Percentiles rank a stretch among this genome's conserved stretches.
Conservation (phyloP, 2,329 filamentous ascomycete species). For the Aspergillus caelatus region DNA sequence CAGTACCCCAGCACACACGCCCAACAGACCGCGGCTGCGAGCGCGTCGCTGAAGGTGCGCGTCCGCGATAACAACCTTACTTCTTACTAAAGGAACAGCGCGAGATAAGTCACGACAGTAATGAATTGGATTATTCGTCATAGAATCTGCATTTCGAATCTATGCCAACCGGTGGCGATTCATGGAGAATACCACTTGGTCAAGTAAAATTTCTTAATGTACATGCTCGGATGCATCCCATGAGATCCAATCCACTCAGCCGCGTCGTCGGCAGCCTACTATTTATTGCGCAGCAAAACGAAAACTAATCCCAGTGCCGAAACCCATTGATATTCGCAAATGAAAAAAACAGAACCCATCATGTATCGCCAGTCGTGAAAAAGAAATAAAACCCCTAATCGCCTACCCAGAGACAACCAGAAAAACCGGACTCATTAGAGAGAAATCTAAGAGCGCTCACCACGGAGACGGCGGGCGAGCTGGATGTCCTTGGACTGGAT, state of each 20-base stretch:
- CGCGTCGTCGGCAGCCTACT: slow-evolving; percentile 31
- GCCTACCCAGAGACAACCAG: slow-evolving; percentile 41
- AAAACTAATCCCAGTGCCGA: slow-evolving; percentile 41
- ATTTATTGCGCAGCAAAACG: slow-evolving; percentile 33
- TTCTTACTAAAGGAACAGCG: not conserved
- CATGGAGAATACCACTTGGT: slow-evolving; percentile 31
- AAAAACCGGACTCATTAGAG: slow-evolving; percentile 32
- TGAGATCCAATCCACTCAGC: slow-evolving; percentile 34
- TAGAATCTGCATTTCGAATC: slow-evolving; percentile 37
- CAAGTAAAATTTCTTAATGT: slow-evolving; percentile 35
- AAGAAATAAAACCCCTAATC: slow-evolving; percentile 43
- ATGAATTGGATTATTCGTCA: slow-evolving; percentile 26
- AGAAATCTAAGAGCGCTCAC: slow-evolving; percentile 75
- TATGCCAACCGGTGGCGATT: slow-evolving; percentile 38
- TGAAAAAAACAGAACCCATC: slow-evolving; percentile 39
- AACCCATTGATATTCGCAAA: slow-evolving; percentile 44
- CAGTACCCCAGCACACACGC: not conserved
- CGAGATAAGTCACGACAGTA: not conserved
- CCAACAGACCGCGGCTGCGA: not conserved
- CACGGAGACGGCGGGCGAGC: slow-evolving; percentile 90
- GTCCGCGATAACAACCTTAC: not conserved
- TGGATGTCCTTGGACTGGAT: slow-evolving; percentile 96
- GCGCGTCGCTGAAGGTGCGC: not conserved
- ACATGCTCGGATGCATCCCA: slow-evolving; percentile 34
- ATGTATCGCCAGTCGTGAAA: slow-evolving; percentile 48